Conservation (phyloP, 106 monocot species). For the Allium sativum region DNA sequence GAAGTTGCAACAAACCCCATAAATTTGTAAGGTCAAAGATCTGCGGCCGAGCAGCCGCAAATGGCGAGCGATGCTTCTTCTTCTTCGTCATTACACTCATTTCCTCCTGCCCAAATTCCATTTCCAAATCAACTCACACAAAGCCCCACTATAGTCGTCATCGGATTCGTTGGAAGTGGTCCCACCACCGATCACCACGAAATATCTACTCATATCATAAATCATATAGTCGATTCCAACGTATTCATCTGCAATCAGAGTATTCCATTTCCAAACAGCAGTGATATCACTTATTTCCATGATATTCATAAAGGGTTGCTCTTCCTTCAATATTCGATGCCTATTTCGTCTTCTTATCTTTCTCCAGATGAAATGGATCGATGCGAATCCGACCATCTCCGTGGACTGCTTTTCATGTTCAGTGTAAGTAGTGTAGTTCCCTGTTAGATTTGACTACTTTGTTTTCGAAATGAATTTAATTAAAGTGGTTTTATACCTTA, state of each 20-base stretch:
- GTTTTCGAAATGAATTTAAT: background rate
- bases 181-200: slow-evolving; percentile 19
- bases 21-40: no score
- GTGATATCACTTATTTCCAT: slow-evolving; percentile 46
- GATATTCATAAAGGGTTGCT: slow-evolving; percentile 55
- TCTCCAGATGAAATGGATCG: slow-evolving; percentile 26
- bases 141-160: slow-evolving; percentile 36
- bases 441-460: background rate
- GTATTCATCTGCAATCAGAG: slow-evolving; percentile 46
- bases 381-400: slow-evolving; percentile 54
- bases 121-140: background rate
- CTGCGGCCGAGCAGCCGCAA: background rate
- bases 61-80: background rate
- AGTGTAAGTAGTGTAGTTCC: slow-evolving; percentile 38
- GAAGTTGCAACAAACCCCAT: no score
- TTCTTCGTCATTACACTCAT: background rate
- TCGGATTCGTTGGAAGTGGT: slow-evolving; percentile 62
- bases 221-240: slow-evolving; percentile 61
- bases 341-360: background rate
- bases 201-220: slow-evolving; percentile 31
- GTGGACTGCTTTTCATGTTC: slow-evolving; percentile 83
- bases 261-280: slow-evolving; percentile 22
- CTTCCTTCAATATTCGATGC: slow-evolving; percentile 21
- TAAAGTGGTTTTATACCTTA: no score
- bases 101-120: background rate